These are phyloP conservation scores for Aspergillus mulundensis DNA, from an alignment of 495 filamentous ascomycete genomes.

Conservation along the genomic window DNA sequence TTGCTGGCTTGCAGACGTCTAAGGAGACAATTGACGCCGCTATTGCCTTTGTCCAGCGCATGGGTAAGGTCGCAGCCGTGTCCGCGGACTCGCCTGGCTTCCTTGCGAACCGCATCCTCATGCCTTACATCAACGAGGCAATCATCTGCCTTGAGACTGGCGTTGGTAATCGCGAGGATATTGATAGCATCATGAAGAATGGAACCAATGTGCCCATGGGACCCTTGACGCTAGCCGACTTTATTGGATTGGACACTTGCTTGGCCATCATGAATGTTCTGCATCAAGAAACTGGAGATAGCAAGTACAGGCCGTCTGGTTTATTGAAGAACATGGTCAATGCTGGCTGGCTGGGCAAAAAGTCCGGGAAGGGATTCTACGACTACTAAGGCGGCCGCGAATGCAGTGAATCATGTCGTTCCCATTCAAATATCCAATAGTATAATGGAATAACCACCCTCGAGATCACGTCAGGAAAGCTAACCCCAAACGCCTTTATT, in stretches of 20 bases:
- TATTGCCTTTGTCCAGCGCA: conserved; percentile 79
- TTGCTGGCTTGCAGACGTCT: conserved; percentile 88
- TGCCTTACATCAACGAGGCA: conserved; percentile 99
- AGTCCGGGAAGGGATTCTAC: conserved; percentile 95
- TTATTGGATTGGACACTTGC: conserved; percentile 96
- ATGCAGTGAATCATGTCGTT: background rate
- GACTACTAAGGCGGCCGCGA: conserved; percentile 56
- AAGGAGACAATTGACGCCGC: conserved; percentile 73
- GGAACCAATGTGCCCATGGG: conserved; percentile 99
- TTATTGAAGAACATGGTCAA: conserved; percentile 92
- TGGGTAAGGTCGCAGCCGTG: conserved; percentile 88
- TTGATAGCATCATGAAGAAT: conserved; percentile 98
- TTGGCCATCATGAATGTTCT: conserved; percentile 96
- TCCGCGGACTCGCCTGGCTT: conserved; percentile 92
- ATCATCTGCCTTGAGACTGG: conserved; percentile 95
- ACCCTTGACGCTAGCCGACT: conserved; percentile 87
- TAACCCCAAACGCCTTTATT: no score
- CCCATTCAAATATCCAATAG: no score
- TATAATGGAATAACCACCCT: no score
- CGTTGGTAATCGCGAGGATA: conserved; percentile 79
- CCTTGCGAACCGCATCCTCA: conserved; percentile 91
- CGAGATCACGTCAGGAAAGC: no score
- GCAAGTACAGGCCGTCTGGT: conserved; percentile 87
- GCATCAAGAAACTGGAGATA: conserved; percentile 86
- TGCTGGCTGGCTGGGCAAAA: conserved; percentile 97